Evolutionary conservation across 768 basidiomycete genomes (phyloP).

Genomic region (Zangia roseola): DNA sequence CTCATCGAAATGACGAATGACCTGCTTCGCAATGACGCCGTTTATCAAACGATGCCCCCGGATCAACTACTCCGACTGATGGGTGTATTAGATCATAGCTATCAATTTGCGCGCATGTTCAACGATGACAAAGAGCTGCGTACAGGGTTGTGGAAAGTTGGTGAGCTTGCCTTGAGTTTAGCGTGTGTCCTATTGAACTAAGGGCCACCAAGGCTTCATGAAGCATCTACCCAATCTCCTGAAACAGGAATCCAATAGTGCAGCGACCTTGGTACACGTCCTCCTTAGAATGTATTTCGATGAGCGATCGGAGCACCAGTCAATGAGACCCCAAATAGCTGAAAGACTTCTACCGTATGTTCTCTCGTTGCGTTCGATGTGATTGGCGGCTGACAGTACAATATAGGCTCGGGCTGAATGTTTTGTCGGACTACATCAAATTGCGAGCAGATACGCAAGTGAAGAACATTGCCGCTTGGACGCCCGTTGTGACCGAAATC

Average conservation of each 20-base stretch:
- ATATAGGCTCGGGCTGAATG: slow-evolving; percentile 77
- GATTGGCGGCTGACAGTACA: slow-evolving; percentile 3
- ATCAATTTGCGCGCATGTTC: slow-evolving; percentile 95
- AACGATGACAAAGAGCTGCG: slow-evolving; percentile 98
- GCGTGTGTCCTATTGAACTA: not conserved
- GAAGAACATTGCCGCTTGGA: slow-evolving; percentile 97
- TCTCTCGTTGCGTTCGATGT: not conserved
- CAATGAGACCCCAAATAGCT: slow-evolving; percentile 76
- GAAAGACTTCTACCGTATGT: slow-evolving; percentile 68
- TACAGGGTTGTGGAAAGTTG: slow-evolving; percentile 99
- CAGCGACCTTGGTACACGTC: slow-evolving; percentile 90
- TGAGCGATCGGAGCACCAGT: slow-evolving; percentile 81
- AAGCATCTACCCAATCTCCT: slow-evolving; percentile 96
- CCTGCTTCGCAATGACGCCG: slow-evolving; percentile 85
- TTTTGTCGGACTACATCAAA: slow-evolving; percentile 88
- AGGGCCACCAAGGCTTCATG: slow-evolving; percentile 82
- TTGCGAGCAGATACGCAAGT: slow-evolving; percentile 87
- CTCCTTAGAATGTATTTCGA: slow-evolving; percentile 94
- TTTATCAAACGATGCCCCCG: slow-evolving; percentile 92
- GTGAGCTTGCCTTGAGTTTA: slow-evolving; percentile 48
- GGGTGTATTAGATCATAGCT: slow-evolving; percentile 95
- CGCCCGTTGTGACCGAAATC: slow-evolving; percentile 96
- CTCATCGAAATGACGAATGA: slow-evolving; percentile 98
- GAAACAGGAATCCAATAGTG: slow-evolving; percentile 97
- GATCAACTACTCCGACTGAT: slow-evolving; percentile 91